Percentiles rank a stretch among this genome's conserved stretches.
These are phyloP conservation scores for Apiospora sp. DNA, from an alignment of 2,329 filamentous ascomycete species.

Conservation along the genomic window DNA sequence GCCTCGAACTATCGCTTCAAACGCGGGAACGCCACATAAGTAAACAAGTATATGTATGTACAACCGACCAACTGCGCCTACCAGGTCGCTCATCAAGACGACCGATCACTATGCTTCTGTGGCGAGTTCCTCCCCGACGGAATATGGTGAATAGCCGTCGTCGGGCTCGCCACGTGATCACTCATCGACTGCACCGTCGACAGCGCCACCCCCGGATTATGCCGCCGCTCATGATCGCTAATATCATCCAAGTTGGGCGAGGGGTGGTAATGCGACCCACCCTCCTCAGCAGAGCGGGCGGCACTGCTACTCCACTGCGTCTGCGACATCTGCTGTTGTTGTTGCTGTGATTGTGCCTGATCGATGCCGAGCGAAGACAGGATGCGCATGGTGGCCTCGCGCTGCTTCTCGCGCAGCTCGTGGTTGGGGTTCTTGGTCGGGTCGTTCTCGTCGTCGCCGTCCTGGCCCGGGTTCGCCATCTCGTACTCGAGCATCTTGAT, in stretches of 20 bases:
- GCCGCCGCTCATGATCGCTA: conserved; percentile 10
- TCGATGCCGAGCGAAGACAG: conserved; percentile 29
- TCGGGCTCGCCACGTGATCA: conserved; percentile 22
- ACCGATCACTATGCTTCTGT: neutral
- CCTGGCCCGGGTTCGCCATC: conserved; percentile 46
- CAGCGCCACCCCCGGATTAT: conserved; percentile 25
- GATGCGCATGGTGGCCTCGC: conserved; percentile 30
- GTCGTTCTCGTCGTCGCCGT: conserved; percentile 34
- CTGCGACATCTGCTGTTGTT: neutral
- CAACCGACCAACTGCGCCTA: neutral
- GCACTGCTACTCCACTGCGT: neutral
- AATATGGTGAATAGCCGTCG: neutral
- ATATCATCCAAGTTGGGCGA: conserved; percentile 25
- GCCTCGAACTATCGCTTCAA: neutral
- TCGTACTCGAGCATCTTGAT: conserved; percentile 52
- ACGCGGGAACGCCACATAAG: neutral
- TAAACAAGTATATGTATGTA: neutral
- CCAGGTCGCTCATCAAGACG: neutral
- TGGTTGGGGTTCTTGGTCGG: conserved; percentile 33
- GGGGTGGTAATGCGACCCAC: conserved; percentile 24
- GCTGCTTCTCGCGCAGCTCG: conserved; percentile 33
- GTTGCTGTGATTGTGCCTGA: neutral
- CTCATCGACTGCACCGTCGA: conserved; percentile 31
- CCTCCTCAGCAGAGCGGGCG: conserved; percentile 28
- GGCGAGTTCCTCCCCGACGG: conserved; percentile 10